Conservation (phyloP, 345 rosid species). For the Citrus unshiu region DNA sequence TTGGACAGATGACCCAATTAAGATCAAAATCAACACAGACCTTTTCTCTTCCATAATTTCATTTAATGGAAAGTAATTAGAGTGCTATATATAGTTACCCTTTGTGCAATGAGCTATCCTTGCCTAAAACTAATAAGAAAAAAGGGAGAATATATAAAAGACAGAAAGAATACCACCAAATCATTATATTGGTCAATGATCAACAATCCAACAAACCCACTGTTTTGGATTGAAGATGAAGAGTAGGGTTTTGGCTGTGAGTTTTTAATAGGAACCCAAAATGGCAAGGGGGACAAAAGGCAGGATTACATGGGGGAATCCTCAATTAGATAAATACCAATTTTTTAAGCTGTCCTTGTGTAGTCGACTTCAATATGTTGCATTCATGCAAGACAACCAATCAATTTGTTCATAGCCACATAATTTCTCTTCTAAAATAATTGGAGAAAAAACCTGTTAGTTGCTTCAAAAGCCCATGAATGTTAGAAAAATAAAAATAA, state of each 20-base stretch:
- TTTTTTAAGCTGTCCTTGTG: conserved; percentile 30
- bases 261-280: conserved; percentile 18
- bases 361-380: conserved; percentile 34
- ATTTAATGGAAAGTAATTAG: not conserved
- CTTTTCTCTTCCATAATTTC: no score
- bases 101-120: not conserved
- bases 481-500: not conserved
- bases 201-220: not conserved
- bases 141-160: not conserved
- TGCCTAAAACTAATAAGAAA: not conserved
- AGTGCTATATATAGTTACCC: not conserved
- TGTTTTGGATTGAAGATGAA: not conserved
- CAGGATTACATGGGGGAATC: conserved; percentile 35
- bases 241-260: conserved; percentile 24
- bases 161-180: not conserved
- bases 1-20: no score
- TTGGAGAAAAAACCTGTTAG: conserved; percentile 10
- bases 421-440: conserved; percentile 26
- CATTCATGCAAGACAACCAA: conserved; percentile 46
- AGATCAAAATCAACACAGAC: no score
- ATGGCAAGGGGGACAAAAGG: conserved; percentile 34
- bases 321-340: conserved; percentile 36
- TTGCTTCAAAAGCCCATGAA: conserved; percentile 6
- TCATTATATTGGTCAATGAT: not conserved
- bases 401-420: conserved; percentile 30